Evolutionary conservation across 352 stramenopile genomes (phyloP).

Genomic region (Globisporangium irregulare): DNA sequence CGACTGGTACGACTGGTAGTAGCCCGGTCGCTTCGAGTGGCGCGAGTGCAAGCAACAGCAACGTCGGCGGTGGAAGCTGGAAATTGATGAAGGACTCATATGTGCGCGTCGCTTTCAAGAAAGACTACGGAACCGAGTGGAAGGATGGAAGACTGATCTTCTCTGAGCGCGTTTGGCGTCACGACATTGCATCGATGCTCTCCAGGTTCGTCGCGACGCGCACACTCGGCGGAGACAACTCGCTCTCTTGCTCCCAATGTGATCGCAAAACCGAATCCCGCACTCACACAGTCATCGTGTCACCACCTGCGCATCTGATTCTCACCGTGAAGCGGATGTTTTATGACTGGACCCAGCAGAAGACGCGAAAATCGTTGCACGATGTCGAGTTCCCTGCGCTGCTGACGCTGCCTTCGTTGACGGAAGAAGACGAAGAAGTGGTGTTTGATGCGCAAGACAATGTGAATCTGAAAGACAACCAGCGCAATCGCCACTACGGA

Average conservation of each 20-base stretch:
- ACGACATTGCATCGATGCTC: conserved; percentile 83
- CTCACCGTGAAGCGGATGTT: conserved; percentile 90
- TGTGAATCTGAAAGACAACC: conserved; percentile 17
- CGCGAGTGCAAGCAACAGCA: not conserved
- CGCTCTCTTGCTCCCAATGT: conserved; percentile 68
- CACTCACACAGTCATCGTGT: conserved; percentile 76
- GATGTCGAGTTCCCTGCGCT: conserved; percentile 75
- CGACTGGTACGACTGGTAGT: conserved; percentile 9
- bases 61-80: conserved; percentile 39
- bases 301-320: conserved; percentile 81
- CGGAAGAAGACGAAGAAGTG: conserved; percentile 48
- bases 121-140: conserved; percentile 88
- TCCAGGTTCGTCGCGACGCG: conserved; percentile 75
- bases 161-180: conserved; percentile 81
- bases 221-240: conserved; percentile 79
- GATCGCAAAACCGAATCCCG: conserved; percentile 77
- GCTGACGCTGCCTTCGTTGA: conserved; percentile 67
- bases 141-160: conserved; percentile 70
- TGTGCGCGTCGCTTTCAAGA: conserved; percentile 87
- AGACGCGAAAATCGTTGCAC: conserved; percentile 84
- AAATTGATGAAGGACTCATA: conserved; percentile 83
- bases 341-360: conserved; percentile 87
- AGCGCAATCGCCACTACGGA: conserved; percentile 68
- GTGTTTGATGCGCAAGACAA: conserved; percentile 23
- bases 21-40: conserved; percentile 1